A percentile compares a stretch with the other conserved stretches of the same genome.
Evolutionary conservation across 257 asterid species (phyloP).

Genomic region (Paulownia fortunei): DNA sequence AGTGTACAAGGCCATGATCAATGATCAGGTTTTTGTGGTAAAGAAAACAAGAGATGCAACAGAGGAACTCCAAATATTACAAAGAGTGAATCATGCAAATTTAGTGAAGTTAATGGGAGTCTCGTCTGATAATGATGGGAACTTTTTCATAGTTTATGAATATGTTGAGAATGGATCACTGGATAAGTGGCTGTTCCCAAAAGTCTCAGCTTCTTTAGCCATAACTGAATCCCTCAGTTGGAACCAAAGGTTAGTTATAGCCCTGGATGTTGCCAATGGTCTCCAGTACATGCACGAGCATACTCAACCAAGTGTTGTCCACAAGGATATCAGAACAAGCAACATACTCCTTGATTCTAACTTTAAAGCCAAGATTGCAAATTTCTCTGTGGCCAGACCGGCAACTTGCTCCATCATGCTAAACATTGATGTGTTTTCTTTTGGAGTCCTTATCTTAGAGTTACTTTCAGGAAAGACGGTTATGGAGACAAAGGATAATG

Average conservation of each 20-base stretch:
- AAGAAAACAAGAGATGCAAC: slow-evolving; percentile 63
- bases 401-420: slow-evolving; percentile 52
- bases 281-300: slow-evolving; percentile 87
- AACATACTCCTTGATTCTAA: slow-evolving; percentile 74
- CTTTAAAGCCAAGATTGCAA: slow-evolving; percentile 68
- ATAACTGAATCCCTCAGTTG: slow-evolving; percentile 43
- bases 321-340: slow-evolving; percentile 60
- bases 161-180: slow-evolving; percentile 72
- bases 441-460: slow-evolving; percentile 74
- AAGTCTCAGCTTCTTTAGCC: slow-evolving; percentile 37
- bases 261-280: slow-evolving; percentile 83
- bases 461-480: slow-evolving; percentile 68
- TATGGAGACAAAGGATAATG: slow-evolving; percentile 56
- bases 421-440: slow-evolving; percentile 71
- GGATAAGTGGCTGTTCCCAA: slow-evolving; percentile 59
- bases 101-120: slow-evolving; percentile 71
- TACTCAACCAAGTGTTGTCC: slow-evolving; percentile 72
- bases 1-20: slow-evolving; percentile 58
- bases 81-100: slow-evolving; percentile 72
- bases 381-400: slow-evolving; percentile 62
- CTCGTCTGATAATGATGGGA: slow-evolving; percentile 59
- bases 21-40: slow-evolving; percentile 52
- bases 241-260: slow-evolving; percentile 64
- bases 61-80: slow-evolving; percentile 68
- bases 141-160: slow-evolving; percentile 62